Conservation (phyloP, 306 rosid genomes). For the Nissolia schottii region DNA sequence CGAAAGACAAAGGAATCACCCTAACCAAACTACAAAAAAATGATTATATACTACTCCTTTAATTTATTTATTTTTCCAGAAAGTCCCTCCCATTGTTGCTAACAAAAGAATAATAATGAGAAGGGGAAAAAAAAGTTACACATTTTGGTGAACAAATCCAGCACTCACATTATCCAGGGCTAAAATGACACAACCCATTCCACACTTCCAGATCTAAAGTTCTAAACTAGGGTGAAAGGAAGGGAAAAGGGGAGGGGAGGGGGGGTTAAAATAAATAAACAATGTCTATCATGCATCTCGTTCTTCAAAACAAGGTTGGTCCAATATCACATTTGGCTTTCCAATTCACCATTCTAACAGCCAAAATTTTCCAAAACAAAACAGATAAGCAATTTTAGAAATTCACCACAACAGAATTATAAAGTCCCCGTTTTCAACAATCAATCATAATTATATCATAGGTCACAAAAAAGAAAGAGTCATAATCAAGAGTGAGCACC, state of each 20-base stretch:
- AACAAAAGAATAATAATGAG: not conserved
- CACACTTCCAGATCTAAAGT: constrained; percentile 28
- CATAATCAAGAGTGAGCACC: not conserved
- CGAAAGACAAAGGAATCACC: constrained; percentile 1
- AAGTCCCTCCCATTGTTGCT: not conserved
- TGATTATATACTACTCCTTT: not conserved
- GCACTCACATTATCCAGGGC: not conserved
- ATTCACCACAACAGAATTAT: not conserved
- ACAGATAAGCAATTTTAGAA: not conserved
- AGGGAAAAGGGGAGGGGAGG: not conserved
- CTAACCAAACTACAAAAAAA: not conserved
- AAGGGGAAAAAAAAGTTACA: not conserved
- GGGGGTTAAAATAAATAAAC: not conserved
- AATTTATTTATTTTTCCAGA: not conserved
- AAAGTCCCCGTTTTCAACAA: not conserved
- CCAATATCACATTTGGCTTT: constrained; percentile 5
- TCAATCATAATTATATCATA: not conserved
- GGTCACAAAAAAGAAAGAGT: not conserved
- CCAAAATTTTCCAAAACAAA: not conserved
- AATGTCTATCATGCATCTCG: not conserved
- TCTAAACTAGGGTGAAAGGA: not conserved
- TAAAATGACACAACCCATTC: not conserved
- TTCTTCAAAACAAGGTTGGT: constrained; percentile 15
- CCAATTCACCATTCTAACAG: not conserved
- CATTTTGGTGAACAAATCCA: not conserved